Base-by-base conservation (phyloP, 129 eudicot species). In the Flaveria sonorensis region DNA sequence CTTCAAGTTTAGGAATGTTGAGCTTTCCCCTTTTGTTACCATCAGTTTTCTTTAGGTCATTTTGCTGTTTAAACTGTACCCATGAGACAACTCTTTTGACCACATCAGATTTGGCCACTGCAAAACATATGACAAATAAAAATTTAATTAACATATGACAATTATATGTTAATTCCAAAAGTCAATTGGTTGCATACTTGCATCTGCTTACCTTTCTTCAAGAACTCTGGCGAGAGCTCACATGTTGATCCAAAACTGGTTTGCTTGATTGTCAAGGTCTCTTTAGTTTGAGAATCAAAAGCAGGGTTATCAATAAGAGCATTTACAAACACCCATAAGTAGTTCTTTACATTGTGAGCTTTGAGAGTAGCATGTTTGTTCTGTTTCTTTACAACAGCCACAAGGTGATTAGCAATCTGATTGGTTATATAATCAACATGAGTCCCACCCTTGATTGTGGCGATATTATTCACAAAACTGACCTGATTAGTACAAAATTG, bases 301-400 rank as follows among this genome's bases (percentile, higher is more conserved):
- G 97, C 98, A 59, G 98, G 97, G 70, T 94, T 94, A 85, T 94
- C 98, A 81, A 94, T 91, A n/a, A 94, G 92, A 10, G 96, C 81
- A 86, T 94, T 94, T 71, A 94, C 98, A 86, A 94, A 91, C 30
- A 94, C 93, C 98, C 98, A 94, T 39, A 94, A 83, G 70, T 91
- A 87, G 77, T 81, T 94, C 86, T 94, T 94, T 61, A 94, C 93
- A n/a, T 79, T 71, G 60, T 87, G 91, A 43, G 96, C 73, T 69
- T 88, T 93, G 11, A 90, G 65, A 59, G 75, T 85, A 14, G 87
- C 81, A 70, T 83, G 81, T 76, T 91, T 87, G 61, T 84, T 81
- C 75, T 87, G 90, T 83, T 89, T 94, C 79, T 86, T 90, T 28
- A 81, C 86, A 57, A 78, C 80, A 28, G 40, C 50, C 30, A 87